Base-by-base conservation (phyloP, 768 basidiomycete species). In the Pleurotus citrinopileatus region DNA sequence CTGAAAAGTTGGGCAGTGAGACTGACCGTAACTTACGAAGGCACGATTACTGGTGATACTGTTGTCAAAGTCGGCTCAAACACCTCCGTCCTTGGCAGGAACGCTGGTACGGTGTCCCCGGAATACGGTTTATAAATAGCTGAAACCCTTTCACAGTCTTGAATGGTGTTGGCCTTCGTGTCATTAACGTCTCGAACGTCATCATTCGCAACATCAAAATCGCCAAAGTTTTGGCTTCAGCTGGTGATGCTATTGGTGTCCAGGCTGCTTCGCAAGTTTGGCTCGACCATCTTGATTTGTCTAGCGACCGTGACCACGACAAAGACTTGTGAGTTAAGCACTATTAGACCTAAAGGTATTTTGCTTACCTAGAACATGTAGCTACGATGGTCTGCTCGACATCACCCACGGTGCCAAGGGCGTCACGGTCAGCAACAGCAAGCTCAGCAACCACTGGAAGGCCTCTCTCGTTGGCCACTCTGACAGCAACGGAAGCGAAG, bases 141-240 rank as follows among this genome's bases (percentile, higher is more conserved):
- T n/a, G n/a, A n/a, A n/a, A n/a, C n/a, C n/a, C n/a, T n/a, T n/a
- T n/a, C n/a, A 32, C 38, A 77, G 75, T 72, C 20, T 74, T 79
- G 48, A 63, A 64, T 38, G 77, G 77, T 42, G 68, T 78, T 57
- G 77, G 77, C 1, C 67, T 79, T 27, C 76, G 77, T 42, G 75
- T 77, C 28, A 55, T 75, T 45, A 59, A 72, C 40, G 70, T 68
- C 37, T 61, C 54, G 32, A 78, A 79, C 53, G 77, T 79, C 50
- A 79, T 79, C 62, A 72, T 79, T 57, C 71, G 77, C 27, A 79
- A 79, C 57, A 63, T 79, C 61, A 77, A 75, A 57, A 73, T 79
- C 48, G 72, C 73, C 26, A 79, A 78, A 61, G 77, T 79, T 25
- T 62, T 77, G 1, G 77, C 77, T 22, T 59, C 55, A 1, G 71